Base-by-base conservation (phyloP, 2,329 filamentous ascomycete genomes). In the Lecanosticta acicola region DNA sequence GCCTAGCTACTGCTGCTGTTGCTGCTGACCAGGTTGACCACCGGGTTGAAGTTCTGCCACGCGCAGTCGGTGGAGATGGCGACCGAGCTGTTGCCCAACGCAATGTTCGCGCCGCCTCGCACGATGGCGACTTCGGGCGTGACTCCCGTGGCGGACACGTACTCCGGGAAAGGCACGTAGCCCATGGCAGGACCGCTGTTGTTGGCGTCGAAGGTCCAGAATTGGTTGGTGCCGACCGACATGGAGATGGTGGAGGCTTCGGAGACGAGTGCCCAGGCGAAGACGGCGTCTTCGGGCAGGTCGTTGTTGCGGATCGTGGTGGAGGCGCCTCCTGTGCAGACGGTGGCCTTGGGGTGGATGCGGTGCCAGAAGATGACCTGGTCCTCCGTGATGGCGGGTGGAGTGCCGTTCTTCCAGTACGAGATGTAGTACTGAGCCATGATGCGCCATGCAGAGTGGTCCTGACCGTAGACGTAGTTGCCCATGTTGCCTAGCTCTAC, bases 321-420 rank as follows among this genome's bases (percentile, higher is more conserved):
- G 2, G 58, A 57, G 3, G 60, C 55, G 41, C 65, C 64, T 14
- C 58, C 60, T 17, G 50, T 46, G 47, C 65, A 67, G 39, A 57
- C 33, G 10, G 61, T 60, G 3, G 49, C 54, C 49, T 67, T 67
- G 45, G 64, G 62, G 51, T 67, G 66, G 16, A 63, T 55, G 48
- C 66, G 62, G 53, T 68, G 65, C 66, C 66, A 68, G 60, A 59
- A 67, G 48, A 68, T 58, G 37, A 68, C 63, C 34, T 65, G 62
- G 46, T 68, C 66, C 54, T 57, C 51, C 40, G 58, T 62, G 47
- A 66, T 59, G 17, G 49, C 46, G 13, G 66, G 66, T 24, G 59
- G 48, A 38, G 40, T 53, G 42, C 62, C 63, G 32, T 34, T 61
- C 60, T 68, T 68, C 59, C 60, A 66, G 62, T 63, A 66, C 35